These are phyloP conservation scores for Colletotrichum spinosum DNA, from an alignment of 2,329 filamentous ascomycete species.

Conservation along the genomic window DNA sequence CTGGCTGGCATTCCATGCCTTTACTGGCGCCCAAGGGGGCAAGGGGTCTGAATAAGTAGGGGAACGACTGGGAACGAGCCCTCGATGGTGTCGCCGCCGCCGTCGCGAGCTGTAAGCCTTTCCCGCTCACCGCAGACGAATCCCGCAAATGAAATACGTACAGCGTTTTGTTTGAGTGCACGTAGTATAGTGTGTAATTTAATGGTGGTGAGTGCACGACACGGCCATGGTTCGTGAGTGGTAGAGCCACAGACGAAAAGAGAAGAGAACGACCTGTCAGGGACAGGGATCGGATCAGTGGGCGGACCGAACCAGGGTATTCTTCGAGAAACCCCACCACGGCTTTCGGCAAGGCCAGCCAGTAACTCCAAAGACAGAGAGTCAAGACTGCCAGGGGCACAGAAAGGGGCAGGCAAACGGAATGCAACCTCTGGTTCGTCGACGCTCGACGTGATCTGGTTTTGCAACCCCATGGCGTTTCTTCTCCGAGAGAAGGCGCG, in stretches of 20 bases:
- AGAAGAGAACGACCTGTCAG: constrained; percentile 19
- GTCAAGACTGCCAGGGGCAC: constrained; percentile 3
- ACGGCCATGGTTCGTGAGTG: no score
- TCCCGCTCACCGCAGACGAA: constrained; percentile 20
- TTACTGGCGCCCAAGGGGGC: constrained; percentile 21
- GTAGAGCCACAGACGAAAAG: neutral
- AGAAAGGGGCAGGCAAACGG: constrained; percentile 22
- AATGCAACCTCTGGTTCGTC: constrained; percentile 16
- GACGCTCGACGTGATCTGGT: constrained; percentile 11
- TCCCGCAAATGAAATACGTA: neutral
- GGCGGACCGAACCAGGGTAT: constrained; percentile 39
- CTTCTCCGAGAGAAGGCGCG: constrained; percentile 15
- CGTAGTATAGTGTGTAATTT: neutral
- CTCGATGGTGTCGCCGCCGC: constrained; percentile 33
- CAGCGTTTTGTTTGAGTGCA: constrained; percentile 7
- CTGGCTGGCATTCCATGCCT: constrained; percentile 16
- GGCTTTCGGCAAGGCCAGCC: constrained; percentile 32
- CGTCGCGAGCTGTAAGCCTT: constrained; percentile 30
- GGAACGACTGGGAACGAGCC: constrained; percentile 17
- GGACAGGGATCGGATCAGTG: constrained; percentile 27
- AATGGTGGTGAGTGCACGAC: no score
- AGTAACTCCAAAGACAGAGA: constrained; percentile 3
- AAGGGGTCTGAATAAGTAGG: constrained; percentile 8
- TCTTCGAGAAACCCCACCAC: constrained; percentile 15
- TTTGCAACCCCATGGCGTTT: constrained; percentile 27